Evolutionary conservation across 148 eudicot genomes (phyloP), one percentile per base, ranked within the genome.

Genomic region (Chenopodium quinoa): DNA sequence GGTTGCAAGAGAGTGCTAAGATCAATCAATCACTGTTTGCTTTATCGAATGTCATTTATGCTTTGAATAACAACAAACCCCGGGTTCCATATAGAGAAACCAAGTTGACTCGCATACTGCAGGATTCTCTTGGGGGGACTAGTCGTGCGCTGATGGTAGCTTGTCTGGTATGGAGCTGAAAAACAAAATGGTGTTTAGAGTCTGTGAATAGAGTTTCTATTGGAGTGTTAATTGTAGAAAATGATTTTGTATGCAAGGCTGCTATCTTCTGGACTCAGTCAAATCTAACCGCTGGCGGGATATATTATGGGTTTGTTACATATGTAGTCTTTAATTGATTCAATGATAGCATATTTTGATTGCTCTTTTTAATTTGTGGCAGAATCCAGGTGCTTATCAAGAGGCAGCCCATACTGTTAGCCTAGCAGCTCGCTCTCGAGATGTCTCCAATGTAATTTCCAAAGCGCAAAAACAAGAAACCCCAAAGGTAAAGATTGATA

Each of bases 41-140:
- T 37, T 75, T 96, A 71, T 96, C 99, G 11, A 92, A 96, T 81
- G 99, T 96, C 82, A 92, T 96, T 25, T 88, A 90, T 77, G 99
- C 99, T 40, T 89, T 93, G 52, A 96, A 96, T 54, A 96, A 92
- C 85, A 90, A 87, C 79, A 83, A 87, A 75, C 72, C 89, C 9
- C 85, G 98, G 86, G 82, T 96, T 71, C 98, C 99, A 23, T 95
- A 92, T 69, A 83, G 99, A 85, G 99, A 95, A 81, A 95, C 91
- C 91, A 95, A 93, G 83, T 80, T 95, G 83, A 95, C 99, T n/a
- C 92, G 99, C n/a, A 90, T 95, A 78, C 78, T 95, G 74, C 97
- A 95, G 79, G 98, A 92, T 87, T 95, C 99, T 69, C 99, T 96
- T 72, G 99, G 99, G 77, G 95, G 97, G 79, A 92, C 90, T 78